These are phyloP conservation scores for Scedosporium dehoogii DNA, from an alignment of 2,329 filamentous ascomycete genomes.

Conservation along the genomic window DNA sequence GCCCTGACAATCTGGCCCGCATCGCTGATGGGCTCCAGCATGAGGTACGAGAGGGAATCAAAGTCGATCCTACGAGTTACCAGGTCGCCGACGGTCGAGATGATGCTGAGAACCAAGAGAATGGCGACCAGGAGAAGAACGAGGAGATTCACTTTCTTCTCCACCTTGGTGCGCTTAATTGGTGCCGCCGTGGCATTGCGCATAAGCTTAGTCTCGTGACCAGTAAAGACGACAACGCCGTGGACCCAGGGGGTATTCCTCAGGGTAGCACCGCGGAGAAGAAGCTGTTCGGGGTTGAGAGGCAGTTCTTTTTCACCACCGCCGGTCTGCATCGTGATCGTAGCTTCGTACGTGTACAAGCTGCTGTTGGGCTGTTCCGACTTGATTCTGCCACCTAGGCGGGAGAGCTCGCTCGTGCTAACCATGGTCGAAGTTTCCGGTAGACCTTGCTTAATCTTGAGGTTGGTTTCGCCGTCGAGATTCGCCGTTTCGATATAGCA, in stretches of 20 bases:
- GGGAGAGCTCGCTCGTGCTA: slow-evolving; percentile 74
- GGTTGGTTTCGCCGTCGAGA: slow-evolving; percentile 91
- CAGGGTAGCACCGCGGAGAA: slow-evolving; percentile 85
- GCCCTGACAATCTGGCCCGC: slow-evolving; percentile 52
- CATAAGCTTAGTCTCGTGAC: slow-evolving; percentile 98
- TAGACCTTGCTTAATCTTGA: slow-evolving; percentile 97
- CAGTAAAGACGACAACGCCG: slow-evolving; percentile 61
- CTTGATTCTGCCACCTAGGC: slow-evolving; percentile 75
- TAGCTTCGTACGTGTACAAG: slow-evolving; percentile 96
- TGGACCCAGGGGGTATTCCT: slow-evolving; percentile 97
- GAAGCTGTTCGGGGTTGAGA: slow-evolving; percentile 81
- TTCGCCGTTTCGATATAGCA: slow-evolving; percentile 99
- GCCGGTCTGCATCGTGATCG: slow-evolving; percentile 79
- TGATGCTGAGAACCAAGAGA: slow-evolving; percentile 71
- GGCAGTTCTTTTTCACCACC: slow-evolving; percentile 90
- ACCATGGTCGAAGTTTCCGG: slow-evolving; percentile 86
- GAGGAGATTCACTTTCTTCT: slow-evolving; percentile 85
- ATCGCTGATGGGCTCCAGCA: slow-evolving; percentile 50
- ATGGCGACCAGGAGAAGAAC: slow-evolving; percentile 85
- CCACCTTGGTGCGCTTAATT: slow-evolving; percentile 95
- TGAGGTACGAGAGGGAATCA: slow-evolving; percentile 60
- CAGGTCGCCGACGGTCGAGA: slow-evolving; percentile 86
- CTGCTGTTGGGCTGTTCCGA: slow-evolving; percentile 98
- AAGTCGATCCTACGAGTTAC: slow-evolving; percentile 59
- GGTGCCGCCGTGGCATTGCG: slow-evolving; percentile 93